Percentiles rank a stretch among this genome's conserved stretches.
Conservation (phyloP, 768 basidiomycete genomes). For the Guyanaporus albipodus region DNA sequence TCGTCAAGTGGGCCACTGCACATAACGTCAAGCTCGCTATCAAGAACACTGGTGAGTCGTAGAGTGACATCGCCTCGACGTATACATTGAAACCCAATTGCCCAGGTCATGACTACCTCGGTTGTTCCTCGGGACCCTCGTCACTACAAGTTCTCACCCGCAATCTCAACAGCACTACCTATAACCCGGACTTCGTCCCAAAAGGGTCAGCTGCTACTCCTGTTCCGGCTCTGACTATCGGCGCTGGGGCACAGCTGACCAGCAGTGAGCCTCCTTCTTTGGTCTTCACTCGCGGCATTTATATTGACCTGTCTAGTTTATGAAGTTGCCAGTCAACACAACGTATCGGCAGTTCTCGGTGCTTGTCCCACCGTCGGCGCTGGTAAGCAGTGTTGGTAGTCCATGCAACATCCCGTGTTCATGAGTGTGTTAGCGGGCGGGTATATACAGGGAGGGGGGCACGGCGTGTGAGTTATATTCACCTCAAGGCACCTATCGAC, state of each 20-base stretch:
- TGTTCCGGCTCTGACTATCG: slow-evolving; percentile 19
- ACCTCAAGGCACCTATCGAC: neutral
- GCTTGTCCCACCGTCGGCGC: slow-evolving; percentile 23
- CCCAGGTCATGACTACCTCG: slow-evolving; percentile 21
- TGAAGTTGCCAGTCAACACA: slow-evolving; percentile 4
- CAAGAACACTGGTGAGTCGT: slow-evolving; percentile 24
- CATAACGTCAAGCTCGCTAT: slow-evolving; percentile 18
- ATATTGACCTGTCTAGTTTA: slow-evolving; percentile 10
- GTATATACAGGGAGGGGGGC: slow-evolving; percentile 48
- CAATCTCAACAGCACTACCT: slow-evolving; percentile 8
- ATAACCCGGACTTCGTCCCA: slow-evolving; percentile 17
- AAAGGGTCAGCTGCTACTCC: slow-evolving; percentile 13
- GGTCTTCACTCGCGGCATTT: neutral
- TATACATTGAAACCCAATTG: neutral
- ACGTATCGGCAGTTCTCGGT: slow-evolving; percentile 18
- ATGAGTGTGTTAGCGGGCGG: slow-evolving; percentile 37
- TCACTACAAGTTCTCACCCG: slow-evolving; percentile 24
- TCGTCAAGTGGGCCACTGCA: slow-evolving; percentile 19
- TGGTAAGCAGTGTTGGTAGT: slow-evolving; percentile 4
- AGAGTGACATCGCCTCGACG: neutral
- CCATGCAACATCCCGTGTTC: neutral
- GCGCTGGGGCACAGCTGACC: slow-evolving; percentile 14
- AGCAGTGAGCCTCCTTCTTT: slow-evolving; percentile 7
- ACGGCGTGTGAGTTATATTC: slow-evolving; percentile 26
- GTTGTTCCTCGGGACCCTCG: slow-evolving; percentile 23